Conservation (phyloP, 495 filamentous ascomycete genomes). For the Lasiosphaeria miniovina region DNA sequence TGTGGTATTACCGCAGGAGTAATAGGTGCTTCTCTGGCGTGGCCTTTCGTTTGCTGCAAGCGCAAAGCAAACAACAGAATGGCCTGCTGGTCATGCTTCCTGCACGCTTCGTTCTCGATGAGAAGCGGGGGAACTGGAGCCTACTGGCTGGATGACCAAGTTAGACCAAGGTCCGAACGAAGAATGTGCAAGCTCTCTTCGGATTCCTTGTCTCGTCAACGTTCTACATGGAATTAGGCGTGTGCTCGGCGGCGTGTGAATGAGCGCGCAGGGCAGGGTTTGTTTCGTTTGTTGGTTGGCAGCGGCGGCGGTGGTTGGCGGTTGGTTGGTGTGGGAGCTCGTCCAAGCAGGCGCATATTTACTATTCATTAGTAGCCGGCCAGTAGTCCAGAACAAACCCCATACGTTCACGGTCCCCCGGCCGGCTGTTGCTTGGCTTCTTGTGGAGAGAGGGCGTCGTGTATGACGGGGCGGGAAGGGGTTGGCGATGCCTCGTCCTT, state of each 20-base stretch:
- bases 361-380: background rate
- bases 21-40: too few relatives aligned
- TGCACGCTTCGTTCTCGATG: background rate
- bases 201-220: background rate
- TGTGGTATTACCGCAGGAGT: too few relatives aligned
- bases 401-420: background rate
- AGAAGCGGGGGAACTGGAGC: background rate
- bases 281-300: background rate
- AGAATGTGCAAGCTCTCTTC: background rate
- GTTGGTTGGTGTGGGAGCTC: background rate
- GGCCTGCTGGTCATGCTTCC: too few relatives aligned
- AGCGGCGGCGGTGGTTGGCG: background rate
- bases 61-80: too few relatives aligned
- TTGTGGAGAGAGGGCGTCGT: background rate
- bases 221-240: background rate
- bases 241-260: background rate
- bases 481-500: constrained; percentile 10
- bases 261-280: background rate
- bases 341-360: background rate
- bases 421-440: background rate
- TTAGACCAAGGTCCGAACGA: background rate
- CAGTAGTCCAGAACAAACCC: background rate
- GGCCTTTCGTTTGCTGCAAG: too few relatives aligned
- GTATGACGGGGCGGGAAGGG: constrained; percentile 5
- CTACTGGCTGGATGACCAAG: background rate